phyloP scores from a whole-genome alignment of 441 rosid genomes.

The Populus hybrid region DNA sequence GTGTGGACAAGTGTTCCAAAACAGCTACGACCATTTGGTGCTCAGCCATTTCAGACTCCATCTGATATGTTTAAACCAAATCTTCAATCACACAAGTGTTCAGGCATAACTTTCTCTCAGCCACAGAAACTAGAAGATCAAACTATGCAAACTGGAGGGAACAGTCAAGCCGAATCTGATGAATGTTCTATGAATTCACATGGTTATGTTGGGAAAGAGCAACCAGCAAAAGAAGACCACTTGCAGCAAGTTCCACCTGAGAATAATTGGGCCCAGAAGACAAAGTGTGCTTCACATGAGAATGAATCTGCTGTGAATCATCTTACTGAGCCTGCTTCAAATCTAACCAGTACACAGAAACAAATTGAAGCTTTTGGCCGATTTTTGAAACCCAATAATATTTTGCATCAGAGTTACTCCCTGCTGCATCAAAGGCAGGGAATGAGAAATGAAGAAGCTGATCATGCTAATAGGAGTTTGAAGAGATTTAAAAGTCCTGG shows the following conservation, averaged over 20 bases:
- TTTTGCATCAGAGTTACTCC: conserved; percentile 39
- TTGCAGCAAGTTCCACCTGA: conserved; percentile 25
- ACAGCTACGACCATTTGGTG: conserved; percentile 36
- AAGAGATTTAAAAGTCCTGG: conserved; percentile 3
- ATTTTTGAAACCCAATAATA: conserved; percentile 42
- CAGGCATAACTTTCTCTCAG: conserved; percentile 34
- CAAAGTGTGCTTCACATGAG: conserved; percentile 16
- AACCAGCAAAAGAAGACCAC: conserved; percentile 22
- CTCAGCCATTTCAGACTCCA: conserved; percentile 33
- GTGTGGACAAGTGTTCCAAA: conserved; percentile 39
- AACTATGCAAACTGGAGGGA: conserved; percentile 33
- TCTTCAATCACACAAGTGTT: conserved; percentile 31
- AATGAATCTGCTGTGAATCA: conserved; percentile 27
- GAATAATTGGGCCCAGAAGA: conserved; percentile 25
- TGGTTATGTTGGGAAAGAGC: conserved; percentile 29
- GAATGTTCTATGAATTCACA: conserved; percentile 29
- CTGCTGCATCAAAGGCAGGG: conserved; percentile 45
- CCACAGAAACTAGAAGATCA: conserved; percentile 40
- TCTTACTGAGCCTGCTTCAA: conserved; percentile 29
- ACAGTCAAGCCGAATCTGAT: conserved; percentile 33
- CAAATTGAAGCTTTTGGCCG: conserved; percentile 53
- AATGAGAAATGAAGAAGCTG: conserved; percentile 45
- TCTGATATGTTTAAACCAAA: conserved; percentile 31
- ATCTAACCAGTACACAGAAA: conserved; percentile 36
- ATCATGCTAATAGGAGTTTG: conserved; percentile 42